These are phyloP conservation scores for Galerina sulciceps DNA, from an alignment of 768 basidiomycete species.

Conservation along the genomic window DNA sequence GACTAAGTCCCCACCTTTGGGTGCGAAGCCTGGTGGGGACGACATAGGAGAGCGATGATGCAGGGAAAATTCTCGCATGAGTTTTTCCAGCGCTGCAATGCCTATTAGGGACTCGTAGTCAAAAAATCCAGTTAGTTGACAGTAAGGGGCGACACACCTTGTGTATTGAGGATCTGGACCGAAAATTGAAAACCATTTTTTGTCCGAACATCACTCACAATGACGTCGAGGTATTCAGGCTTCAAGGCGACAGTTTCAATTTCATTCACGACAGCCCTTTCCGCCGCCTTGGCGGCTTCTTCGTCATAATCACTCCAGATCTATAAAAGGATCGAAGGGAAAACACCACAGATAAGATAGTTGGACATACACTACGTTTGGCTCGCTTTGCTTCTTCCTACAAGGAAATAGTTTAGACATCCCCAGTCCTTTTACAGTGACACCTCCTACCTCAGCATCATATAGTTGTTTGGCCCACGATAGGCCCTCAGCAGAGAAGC, in stretches of 20 bases:
- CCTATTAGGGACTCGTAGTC: conserved; percentile 45
- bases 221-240: conserved; percentile 89
- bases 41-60: conserved; percentile 74
- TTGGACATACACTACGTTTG: conserved; percentile 68
- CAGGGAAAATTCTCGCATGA: conserved; percentile 92
- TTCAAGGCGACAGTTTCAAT: conserved; percentile 60
- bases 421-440: background rate
- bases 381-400: conserved; percentile 83
- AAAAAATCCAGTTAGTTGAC: background rate
- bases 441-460: conserved; percentile 72
- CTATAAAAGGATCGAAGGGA: conserved; percentile 39
- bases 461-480: conserved; percentile 80
- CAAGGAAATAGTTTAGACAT: conserved; percentile 1
- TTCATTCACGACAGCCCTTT: conserved; percentile 45
- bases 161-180: conserved; percentile 90
- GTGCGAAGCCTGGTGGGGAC: conserved; percentile 71
- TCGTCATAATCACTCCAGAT: conserved; percentile 89
- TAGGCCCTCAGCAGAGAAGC: conserved; percentile 84
- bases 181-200: conserved; percentile 83
- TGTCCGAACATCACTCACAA: conserved; percentile 85
- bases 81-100: conserved; percentile 87
- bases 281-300: conserved; percentile 53
- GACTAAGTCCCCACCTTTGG: conserved; percentile 87
- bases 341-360: background rate
- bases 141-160: conserved; percentile 55